phyloP scores from a whole-genome alignment of 2,329 filamentous ascomycete species.

The Davidsoniella neocaledoniae region DNA sequence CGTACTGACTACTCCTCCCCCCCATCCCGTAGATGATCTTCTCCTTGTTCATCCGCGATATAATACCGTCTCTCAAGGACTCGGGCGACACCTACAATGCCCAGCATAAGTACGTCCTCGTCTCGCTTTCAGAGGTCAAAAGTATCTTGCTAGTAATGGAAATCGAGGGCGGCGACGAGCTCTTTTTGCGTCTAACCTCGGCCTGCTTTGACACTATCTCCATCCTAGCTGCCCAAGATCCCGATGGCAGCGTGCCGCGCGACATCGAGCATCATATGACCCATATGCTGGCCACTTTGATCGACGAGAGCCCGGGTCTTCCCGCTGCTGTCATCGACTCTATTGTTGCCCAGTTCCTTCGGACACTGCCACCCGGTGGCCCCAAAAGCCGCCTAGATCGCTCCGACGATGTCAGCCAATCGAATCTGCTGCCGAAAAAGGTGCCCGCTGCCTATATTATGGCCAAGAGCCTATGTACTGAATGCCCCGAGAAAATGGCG shows the following conservation, averaged over 20 bases:
- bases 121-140: slow-evolving; percentile 81
- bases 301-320: slow-evolving; percentile 69
- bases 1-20: not conserved
- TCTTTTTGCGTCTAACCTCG: slow-evolving; percentile 70
- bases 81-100: slow-evolving; percentile 80
- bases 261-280: slow-evolving; percentile 91
- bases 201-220: slow-evolving; percentile 86
- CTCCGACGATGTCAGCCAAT: slow-evolving; percentile 55
- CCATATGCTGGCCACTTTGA: slow-evolving; percentile 63
- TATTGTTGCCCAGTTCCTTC: slow-evolving; percentile 87
- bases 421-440: slow-evolving; percentile 68
- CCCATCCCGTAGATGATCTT: slow-evolving; percentile 60
- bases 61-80: slow-evolving; percentile 72
- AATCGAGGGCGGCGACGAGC: slow-evolving; percentile 61
- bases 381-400: slow-evolving; percentile 38
- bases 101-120: slow-evolving; percentile 82
- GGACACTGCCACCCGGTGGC: slow-evolving; percentile 57
- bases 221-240: slow-evolving; percentile 52
- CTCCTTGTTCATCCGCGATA: slow-evolving; percentile 65
- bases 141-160: slow-evolving; percentile 86
- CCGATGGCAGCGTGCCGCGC: slow-evolving; percentile 72
- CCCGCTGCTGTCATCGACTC: slow-evolving; percentile 75
- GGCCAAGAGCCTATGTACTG: slow-evolving; percentile 86
- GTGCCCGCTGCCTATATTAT: slow-evolving; percentile 89
- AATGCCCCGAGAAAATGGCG: slow-evolving; percentile 83